Conservation (phyloP, 345 rosid species). For the thale cress (Arabidopsis thaliana) region TAIR10.1 NC_003070.9:30267001-30267500, state of each 20-base stretch:
- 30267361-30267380: conserved; percentile 7
- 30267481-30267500: conserved; percentile 55
- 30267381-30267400: neutral
- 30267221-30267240: neutral
- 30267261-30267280: neutral
- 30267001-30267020: conserved; percentile 1
- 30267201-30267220: conserved; percentile 5
- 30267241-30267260: neutral
- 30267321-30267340: conserved; percentile 74
- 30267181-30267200: neutral
- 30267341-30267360: conserved; percentile 42
- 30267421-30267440: conserved; percentile 12
- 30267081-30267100: conserved; percentile 28
- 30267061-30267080: conserved; percentile 43
- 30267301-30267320: conserved; percentile 71
- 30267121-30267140: conserved; percentile 22
- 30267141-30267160: conserved; percentile 12
- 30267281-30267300: conserved; percentile 75
- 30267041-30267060: conserved; percentile 19
- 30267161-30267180: conserved; percentile 59
- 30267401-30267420: conserved; percentile 38
- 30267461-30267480: conserved; percentile 45
- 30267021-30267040: neutral
- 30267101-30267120: conserved; percentile 43
- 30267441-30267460: conserved; percentile 38